These are phyloP conservation scores for Ganoderma lingzhi DNA, from an alignment of 1,284 basidiomycete genomes.

Conservation along the genomic window DNA sequence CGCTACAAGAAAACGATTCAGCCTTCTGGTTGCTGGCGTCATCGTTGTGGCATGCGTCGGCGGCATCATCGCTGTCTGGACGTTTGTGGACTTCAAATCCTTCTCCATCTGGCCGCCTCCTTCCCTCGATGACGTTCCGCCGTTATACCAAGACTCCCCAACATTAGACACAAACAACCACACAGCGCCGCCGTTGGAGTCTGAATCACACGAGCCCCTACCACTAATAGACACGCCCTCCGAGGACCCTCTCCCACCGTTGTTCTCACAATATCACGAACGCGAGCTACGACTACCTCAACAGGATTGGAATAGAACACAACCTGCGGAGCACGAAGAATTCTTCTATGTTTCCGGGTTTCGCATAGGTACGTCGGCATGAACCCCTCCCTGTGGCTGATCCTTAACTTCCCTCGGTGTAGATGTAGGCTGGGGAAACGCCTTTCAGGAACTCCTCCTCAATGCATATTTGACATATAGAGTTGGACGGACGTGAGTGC, in stretches of 20 bases:
- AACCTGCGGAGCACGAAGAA: slow-evolving; percentile 15
- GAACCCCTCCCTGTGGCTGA: background rate
- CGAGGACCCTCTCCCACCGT: slow-evolving; percentile 16
- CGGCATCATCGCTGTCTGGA: background rate
- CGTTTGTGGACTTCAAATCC: background rate
- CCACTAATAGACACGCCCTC: background rate
- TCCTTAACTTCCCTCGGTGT: too few species aligned
- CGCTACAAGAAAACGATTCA: background rate
- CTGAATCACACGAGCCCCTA: background rate
- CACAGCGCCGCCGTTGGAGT: background rate
- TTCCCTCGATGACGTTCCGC: background rate
- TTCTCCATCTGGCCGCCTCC: slow-evolving; percentile 2
- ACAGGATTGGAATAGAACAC: slow-evolving; percentile 20
- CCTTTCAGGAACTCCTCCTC: slow-evolving; percentile 59
- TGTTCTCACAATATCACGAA: slow-evolving; percentile 22
- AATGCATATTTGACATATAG: slow-evolving; percentile 56
- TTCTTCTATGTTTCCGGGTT: slow-evolving; percentile 21
- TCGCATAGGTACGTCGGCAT: background rate
- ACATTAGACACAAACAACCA: background rate
- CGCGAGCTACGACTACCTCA: slow-evolving; percentile 23
- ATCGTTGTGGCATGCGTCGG: background rate
- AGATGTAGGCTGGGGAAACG: slow-evolving; percentile 57
- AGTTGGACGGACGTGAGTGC: slow-evolving; percentile 52
- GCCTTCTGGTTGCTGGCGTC: background rate
- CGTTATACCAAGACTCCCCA: background rate